A percentile compares a stretch with the other conserved stretches of the same genome.
phyloP scores from a whole-genome alignment of 192 early-diverging fungal species.

The Podila verticillata region DNA sequence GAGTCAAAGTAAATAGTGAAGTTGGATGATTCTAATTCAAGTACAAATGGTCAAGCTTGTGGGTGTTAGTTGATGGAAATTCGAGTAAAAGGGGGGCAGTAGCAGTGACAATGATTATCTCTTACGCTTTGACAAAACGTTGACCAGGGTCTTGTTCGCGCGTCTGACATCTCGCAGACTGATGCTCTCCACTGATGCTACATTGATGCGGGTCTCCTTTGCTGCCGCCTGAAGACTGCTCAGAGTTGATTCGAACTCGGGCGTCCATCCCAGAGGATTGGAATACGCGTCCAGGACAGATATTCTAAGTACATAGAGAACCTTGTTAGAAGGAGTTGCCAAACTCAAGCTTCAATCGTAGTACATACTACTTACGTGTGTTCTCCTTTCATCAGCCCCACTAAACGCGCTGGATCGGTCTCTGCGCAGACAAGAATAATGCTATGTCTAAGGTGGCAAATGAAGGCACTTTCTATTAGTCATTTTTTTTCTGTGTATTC shows the following conservation, averaged over 20 bases:
- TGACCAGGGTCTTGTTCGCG: conserved; percentile 16
- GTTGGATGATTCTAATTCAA: conserved; percentile 6
- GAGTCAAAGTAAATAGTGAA: conserved; percentile 47
- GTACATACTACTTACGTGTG: background rate
- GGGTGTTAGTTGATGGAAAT: too few relatives aligned
- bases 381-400: conserved; percentile 18
- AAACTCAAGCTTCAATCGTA: background rate
- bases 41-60: background rate
- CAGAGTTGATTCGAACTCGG: background rate
- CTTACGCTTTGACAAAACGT: conserved; percentile 23
- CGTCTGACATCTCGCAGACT: conserved; percentile 10
- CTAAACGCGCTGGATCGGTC: conserved; percentile 23
- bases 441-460: conserved; percentile 6
- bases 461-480: background rate
- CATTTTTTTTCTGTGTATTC: background rate
- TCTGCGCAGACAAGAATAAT: conserved; percentile 42
- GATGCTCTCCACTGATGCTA: background rate
- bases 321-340: background rate
- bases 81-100: background rate
- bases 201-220: background rate
- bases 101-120: background rate
- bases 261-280: conserved; percentile 41
- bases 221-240: background rate
- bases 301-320: conserved; percentile 2
- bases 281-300: conserved; percentile 34